These are phyloP conservation scores for Sporopachydermia cereana DNA, from an alignment of 1,139 yeast species.

Conservation along the genomic window DNA sequence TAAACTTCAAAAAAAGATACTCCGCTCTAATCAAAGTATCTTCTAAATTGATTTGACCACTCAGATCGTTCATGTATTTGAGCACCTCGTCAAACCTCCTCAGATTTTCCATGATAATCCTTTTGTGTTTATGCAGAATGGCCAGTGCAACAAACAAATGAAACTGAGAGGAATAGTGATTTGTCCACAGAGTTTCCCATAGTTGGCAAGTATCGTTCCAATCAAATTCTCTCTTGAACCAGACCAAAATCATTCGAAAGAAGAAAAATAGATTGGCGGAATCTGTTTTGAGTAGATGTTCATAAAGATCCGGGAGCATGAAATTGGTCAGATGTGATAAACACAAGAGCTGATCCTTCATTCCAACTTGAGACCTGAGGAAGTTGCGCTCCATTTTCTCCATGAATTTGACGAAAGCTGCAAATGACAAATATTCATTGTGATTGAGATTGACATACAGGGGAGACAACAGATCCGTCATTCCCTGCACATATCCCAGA, in stretches of 20 bases:
- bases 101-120: slow-evolving; percentile 63
- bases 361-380: slow-evolving; percentile 83
- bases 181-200: slow-evolving; percentile 93
- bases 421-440: slow-evolving; percentile 74
- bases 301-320: slow-evolving; percentile 75
- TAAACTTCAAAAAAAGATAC: slow-evolving; percentile 64
- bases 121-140: slow-evolving; percentile 75
- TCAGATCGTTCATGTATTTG: slow-evolving; percentile 84
- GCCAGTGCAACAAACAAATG: slow-evolving; percentile 82
- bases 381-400: slow-evolving; percentile 93
- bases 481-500: slow-evolving; percentile 94
- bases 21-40: slow-evolving; percentile 75
- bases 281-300: slow-evolving; percentile 78
- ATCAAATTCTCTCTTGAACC: slow-evolving; percentile 88
- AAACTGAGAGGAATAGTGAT: slow-evolving; percentile 73
- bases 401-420: slow-evolving; percentile 87
- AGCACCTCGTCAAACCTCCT: slow-evolving; percentile 80
- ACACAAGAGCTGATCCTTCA: slow-evolving; percentile 77
- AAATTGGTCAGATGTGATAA: slow-evolving; percentile 76
- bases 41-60: slow-evolving; percentile 61
- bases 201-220: slow-evolving; percentile 68
- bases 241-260: slow-evolving; percentile 86
- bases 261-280: slow-evolving; percentile 85
- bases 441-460: slow-evolving; percentile 54
- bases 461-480: slow-evolving; percentile 90